Evolutionary conservation across 1,284 basidiomycete genomes (phyloP).

Genomic region (Tausonia pullulans): DNA sequence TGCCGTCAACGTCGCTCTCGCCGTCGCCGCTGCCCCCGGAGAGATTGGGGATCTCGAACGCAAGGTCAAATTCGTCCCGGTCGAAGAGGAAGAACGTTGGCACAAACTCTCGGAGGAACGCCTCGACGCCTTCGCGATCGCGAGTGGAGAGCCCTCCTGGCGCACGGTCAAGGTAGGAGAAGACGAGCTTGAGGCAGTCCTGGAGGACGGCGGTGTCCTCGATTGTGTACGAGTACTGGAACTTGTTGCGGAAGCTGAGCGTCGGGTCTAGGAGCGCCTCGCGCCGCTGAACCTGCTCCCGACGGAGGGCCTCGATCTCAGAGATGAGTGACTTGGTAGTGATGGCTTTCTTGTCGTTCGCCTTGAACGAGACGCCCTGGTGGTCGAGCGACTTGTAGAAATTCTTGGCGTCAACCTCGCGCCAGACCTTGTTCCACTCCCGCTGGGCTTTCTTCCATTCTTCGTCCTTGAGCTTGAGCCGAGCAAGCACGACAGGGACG

Average conservation of each 20-base stretch:
- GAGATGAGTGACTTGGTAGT: constrained; percentile 79
- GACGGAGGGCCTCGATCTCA: constrained; percentile 72
- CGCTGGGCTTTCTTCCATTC: constrained; percentile 92
- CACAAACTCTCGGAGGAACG: constrained; percentile 73
- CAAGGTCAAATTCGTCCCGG: constrained; percentile 62
- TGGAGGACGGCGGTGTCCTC: constrained; percentile 69
- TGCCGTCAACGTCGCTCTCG: constrained; percentile 45
- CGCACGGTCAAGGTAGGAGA: constrained; percentile 79
- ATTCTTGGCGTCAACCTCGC: constrained; percentile 92
- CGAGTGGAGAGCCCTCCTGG: constrained; percentile 54
- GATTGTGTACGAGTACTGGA: constrained; percentile 72
- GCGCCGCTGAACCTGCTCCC: constrained; percentile 60
- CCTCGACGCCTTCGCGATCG: constrained; percentile 75
- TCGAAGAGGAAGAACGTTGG: constrained; percentile 70
- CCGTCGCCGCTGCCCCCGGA: constrained; percentile 19
- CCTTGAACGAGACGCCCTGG: constrained; percentile 89
- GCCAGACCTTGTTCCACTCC: constrained; percentile 96
- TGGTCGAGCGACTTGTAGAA: constrained; percentile 96
- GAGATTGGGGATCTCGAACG: constrained; percentile 52
- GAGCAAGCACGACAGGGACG: constrained; percentile 80
- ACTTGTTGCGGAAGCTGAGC: constrained; percentile 31
- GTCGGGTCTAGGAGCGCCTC: constrained; percentile 55
- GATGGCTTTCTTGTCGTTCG: constrained; percentile 90
- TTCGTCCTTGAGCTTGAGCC: constrained; percentile 90
- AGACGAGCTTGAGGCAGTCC: constrained; percentile 80